A percentile compares a stretch with the other conserved stretches of the same genome.
Evolutionary conservation across 1,284 basidiomycete species (phyloP).

Genomic region (Fomitopsis schrenkii): DNA sequence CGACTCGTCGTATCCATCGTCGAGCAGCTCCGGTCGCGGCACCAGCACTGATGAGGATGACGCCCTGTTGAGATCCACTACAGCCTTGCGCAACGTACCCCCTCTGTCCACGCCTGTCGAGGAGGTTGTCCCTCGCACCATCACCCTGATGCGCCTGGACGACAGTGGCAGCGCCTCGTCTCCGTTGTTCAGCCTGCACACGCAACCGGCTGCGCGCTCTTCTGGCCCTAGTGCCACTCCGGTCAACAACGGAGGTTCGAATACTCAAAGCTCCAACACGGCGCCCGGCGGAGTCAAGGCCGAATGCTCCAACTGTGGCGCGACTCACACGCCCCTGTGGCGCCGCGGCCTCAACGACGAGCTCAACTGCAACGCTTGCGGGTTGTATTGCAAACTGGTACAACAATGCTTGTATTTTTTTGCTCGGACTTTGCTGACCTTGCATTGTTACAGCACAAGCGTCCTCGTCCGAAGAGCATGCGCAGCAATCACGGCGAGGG

Average conservation of each 20-base stretch:
- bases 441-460: slow-evolving; percentile 56
- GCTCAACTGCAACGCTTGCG: slow-evolving; percentile 80
- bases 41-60: slow-evolving; percentile 23
- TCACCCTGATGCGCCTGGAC: slow-evolving; percentile 45
- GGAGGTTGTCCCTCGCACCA: slow-evolving; percentile 41
- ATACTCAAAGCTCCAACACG: slow-evolving; percentile 29
- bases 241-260: slow-evolving; percentile 41
- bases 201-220: slow-evolving; percentile 40
- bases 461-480: slow-evolving; percentile 81
- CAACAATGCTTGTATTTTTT: slow-evolving; percentile 15
- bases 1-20: slow-evolving; percentile 25
- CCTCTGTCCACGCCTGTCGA: slow-evolving; percentile 35
- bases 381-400: slow-evolving; percentile 75
- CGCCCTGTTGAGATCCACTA: slow-evolving; percentile 28
- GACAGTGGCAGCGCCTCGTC: slow-evolving; percentile 26
- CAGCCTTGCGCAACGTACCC: slow-evolving; percentile 30
- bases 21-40: slow-evolving; percentile 25
- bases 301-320: slow-evolving; percentile 80
- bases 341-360: slow-evolving; percentile 78
- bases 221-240: slow-evolving; percentile 61
- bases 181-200: slow-evolving; percentile 55
- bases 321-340: slow-evolving; percentile 81
- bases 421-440: slow-evolving; percentile 6
- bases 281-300: slow-evolving; percentile 78
- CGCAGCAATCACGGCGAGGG: slow-evolving; percentile 67